Percentiles rank a stretch among this genome's conserved stretches.
These are phyloP conservation scores for Castanospermum australe DNA, from an alignment of 306 rosid genomes.

Conservation along the genomic window DNA sequence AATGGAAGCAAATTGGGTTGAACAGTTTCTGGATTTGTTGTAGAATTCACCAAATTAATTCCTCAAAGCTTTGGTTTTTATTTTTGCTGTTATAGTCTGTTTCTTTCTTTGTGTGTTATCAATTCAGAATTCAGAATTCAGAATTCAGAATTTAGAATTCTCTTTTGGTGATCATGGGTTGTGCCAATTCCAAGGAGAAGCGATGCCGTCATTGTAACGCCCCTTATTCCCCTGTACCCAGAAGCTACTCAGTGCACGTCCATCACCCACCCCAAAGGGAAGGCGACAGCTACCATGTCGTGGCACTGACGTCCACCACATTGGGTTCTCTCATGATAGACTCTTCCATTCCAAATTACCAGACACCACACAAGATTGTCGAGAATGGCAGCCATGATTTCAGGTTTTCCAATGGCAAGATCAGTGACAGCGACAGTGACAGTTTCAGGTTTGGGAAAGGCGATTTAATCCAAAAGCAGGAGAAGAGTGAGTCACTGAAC, in stretches of 20 bases:
- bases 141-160: too few relatives aligned
- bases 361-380: not conserved
- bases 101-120: not conserved
- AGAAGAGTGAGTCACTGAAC: not conserved
- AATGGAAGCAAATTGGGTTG: not conserved
- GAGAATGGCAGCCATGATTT: constrained; percentile 3
- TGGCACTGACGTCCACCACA: constrained; percentile 86
- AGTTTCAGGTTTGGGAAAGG: not conserved
- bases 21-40: not conserved
- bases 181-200: constrained; percentile 71
- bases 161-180: constrained; percentile 56
- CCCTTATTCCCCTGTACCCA: constrained; percentile 51
- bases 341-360: not conserved
- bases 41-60: not conserved
- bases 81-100: not conserved
- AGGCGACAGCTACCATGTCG: constrained; percentile 76
- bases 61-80: not conserved
- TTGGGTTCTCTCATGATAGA: constrained; percentile 67
- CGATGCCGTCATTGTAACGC: constrained; percentile 65
- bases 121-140: constrained; percentile 1
- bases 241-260: constrained; percentile 80
- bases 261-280: constrained; percentile 71
- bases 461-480: not conserved
- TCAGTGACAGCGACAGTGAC: constrained; percentile 26
- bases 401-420: constrained; percentile 24